These are phyloP conservation scores for Phytophthora capsici DNA, from an alignment of 352 stramenopile species.

Conservation along the genomic window DNA sequence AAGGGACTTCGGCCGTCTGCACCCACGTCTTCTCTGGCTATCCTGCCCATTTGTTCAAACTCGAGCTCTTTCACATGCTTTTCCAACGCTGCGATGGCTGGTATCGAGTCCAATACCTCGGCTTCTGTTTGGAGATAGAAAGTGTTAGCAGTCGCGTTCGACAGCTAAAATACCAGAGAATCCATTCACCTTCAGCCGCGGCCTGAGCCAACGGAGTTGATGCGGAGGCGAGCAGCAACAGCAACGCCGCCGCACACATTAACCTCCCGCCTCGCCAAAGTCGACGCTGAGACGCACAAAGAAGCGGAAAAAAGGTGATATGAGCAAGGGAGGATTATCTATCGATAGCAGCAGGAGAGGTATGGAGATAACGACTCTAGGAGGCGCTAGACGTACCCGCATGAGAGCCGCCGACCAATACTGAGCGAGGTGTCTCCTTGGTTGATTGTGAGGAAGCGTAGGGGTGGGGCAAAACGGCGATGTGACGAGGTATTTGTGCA, in stretches of 20 bases:
- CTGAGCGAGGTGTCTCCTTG: slow-evolving; percentile 16
- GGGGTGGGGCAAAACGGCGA: slow-evolving; percentile 18
- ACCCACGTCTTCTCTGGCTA: slow-evolving; percentile 23
- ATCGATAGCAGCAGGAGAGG: slow-evolving; percentile 7
- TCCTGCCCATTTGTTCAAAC: slow-evolving; percentile 26
- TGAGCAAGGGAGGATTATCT: slow-evolving; percentile 8
- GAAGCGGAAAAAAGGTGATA: neutral
- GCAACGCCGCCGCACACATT: slow-evolving; percentile 25
- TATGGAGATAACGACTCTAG: neutral
- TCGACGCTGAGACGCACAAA: slow-evolving; percentile 29
- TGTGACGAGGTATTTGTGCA: slow-evolving; percentile 23
- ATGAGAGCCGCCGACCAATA: slow-evolving; percentile 29
- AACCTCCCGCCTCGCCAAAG: slow-evolving; percentile 29
- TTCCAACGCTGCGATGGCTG: slow-evolving; percentile 21
- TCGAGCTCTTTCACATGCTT: slow-evolving; percentile 29
- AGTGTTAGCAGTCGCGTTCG: neutral
- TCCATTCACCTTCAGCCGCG: slow-evolving; percentile 16
- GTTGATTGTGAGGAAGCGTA: slow-evolving; percentile 22
- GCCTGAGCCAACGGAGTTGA: slow-evolving; percentile 12
- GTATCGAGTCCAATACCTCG: slow-evolving; percentile 24
- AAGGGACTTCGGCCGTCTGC: slow-evolving; percentile 16
- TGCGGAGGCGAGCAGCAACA: slow-evolving; percentile 33
- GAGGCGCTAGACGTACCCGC: slow-evolving; percentile 20
- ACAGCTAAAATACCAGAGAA: neutral
- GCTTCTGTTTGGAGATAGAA: slow-evolving; percentile 20